Evolutionary conservation across 2,329 filamentous ascomycete species (phyloP).

Genomic region (Dendrostoma leiphaemia): DNA sequence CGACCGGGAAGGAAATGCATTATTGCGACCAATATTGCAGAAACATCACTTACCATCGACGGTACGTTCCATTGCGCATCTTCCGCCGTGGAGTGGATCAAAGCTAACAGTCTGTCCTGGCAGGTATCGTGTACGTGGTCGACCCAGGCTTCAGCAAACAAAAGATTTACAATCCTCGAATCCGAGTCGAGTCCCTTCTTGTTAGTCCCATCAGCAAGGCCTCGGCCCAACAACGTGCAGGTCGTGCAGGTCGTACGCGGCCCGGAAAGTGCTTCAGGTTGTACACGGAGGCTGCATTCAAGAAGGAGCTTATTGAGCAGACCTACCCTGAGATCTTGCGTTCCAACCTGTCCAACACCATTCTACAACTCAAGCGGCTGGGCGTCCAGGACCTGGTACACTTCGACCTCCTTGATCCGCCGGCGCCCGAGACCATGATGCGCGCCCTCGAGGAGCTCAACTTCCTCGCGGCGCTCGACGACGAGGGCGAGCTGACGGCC

Average conservation of each 20-base stretch:
- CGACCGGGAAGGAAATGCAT: slow-evolving; percentile 91
- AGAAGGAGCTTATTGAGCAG: slow-evolving; percentile 96
- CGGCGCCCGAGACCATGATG: slow-evolving; percentile 97
- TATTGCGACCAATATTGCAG: slow-evolving; percentile 95
- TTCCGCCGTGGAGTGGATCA: background rate
- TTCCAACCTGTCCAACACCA: slow-evolving; percentile 92
- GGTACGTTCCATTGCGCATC: slow-evolving; percentile 42
- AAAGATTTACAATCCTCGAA: slow-evolving; percentile 97
- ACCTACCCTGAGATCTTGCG: slow-evolving; percentile 95
- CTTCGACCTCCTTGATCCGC: slow-evolving; percentile 98
- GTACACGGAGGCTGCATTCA: slow-evolving; percentile 94
- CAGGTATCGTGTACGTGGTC: slow-evolving; percentile 89
- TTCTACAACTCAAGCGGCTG: slow-evolving; percentile 95
- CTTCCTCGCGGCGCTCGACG: slow-evolving; percentile 92
- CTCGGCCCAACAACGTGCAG: slow-evolving; percentile 93
- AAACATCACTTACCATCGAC: slow-evolving; percentile 96
- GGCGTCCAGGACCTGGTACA: slow-evolving; percentile 94
- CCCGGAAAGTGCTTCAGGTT: slow-evolving; percentile 98
- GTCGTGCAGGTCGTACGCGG: slow-evolving; percentile 97
- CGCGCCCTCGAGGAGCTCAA: slow-evolving; percentile 95
- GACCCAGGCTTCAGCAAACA: slow-evolving; percentile 99
- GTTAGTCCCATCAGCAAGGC: slow-evolving; percentile 98
- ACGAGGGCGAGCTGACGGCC: slow-evolving; percentile 87
- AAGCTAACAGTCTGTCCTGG: background rate
- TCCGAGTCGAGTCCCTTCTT: slow-evolving; percentile 93